These are phyloP conservation scores for Colletotrichum sp. DNA, from an alignment of 2,329 filamentous ascomycete species.

Conservation along the genomic window DNA sequence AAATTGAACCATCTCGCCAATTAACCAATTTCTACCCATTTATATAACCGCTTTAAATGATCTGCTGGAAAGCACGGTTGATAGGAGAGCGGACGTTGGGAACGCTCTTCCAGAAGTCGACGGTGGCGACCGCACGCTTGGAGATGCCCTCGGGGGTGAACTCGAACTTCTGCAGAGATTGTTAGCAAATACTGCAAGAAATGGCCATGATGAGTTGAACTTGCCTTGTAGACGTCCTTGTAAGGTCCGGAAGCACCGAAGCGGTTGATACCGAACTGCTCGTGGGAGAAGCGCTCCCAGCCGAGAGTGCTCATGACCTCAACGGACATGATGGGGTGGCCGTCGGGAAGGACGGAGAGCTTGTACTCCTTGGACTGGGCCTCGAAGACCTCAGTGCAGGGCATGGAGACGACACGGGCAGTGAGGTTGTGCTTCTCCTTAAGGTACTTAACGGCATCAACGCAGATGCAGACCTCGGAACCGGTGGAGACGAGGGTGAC, in stretches of 20 bases:
- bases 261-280: conserved; percentile 99
- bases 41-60: conserved; percentile 68
- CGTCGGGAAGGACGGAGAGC: conserved; percentile 90
- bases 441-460: conserved; percentile 91
- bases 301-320: conserved; percentile 98
- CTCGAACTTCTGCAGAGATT: conserved; percentile 83
- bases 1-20: conserved; percentile 5
- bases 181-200: conserved; percentile 36
- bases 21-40: conserved; percentile 20
- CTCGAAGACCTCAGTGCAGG: conserved; percentile 98
- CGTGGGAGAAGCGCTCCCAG: conserved; percentile 98
- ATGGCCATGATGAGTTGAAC: conserved; percentile 29
- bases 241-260: conserved; percentile 98
- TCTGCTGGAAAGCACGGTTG: conserved; percentile 97
- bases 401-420: conserved; percentile 92
- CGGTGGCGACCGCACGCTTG: conserved; percentile 90
- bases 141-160: conserved; percentile 96
- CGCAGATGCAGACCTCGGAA: conserved; percentile 92
- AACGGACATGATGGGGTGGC: conserved; percentile 89
- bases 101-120: conserved; percentile 97
- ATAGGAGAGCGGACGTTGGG: conserved; percentile 91
- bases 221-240: conserved; percentile 94
- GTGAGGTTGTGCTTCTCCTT: conserved; percentile 86
- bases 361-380: conserved; percentile 93
- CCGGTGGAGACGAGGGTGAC: conserved; percentile 94